Evolutionary conservation across 75 land plant genomes (phyloP).

Genomic region (Cupressus sempervirens): DNA sequence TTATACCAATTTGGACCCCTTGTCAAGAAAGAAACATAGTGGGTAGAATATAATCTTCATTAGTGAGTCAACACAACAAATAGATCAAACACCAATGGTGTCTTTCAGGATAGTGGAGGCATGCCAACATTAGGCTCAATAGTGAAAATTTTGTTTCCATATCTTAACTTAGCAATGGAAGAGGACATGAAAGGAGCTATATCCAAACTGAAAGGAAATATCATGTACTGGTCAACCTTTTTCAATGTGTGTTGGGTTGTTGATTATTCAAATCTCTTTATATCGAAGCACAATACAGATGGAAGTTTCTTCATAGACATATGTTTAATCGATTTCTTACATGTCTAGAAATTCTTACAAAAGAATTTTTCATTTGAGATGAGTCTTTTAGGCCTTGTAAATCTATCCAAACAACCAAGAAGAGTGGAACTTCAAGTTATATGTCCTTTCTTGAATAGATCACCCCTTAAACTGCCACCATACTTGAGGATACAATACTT

Average conservation of each 20-base stretch:
- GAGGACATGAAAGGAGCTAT: slow-evolving; percentile 85
- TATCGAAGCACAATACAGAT: slow-evolving; percentile 81
- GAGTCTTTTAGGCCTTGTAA: slow-evolving; percentile 78
- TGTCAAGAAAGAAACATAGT: slow-evolving; percentile 77
- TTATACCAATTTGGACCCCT: slow-evolving; percentile 77
- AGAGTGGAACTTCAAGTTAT: slow-evolving; percentile 47
- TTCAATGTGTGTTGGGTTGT: slow-evolving; percentile 48
- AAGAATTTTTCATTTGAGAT: slow-evolving; percentile 75
- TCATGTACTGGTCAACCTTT: slow-evolving; percentile 80
- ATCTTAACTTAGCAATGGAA: slow-evolving; percentile 61
- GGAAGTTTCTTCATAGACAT: slow-evolving; percentile 89
- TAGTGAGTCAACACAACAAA: slow-evolving; percentile 87
- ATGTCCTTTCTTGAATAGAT: slow-evolving; percentile 14
- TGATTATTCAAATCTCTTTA: slow-evolving; percentile 91
- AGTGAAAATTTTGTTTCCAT: slow-evolving; percentile 71
- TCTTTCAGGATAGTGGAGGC: slow-evolving; percentile 19
- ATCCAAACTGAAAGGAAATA: slow-evolving; percentile 78
- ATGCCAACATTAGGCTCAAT: slow-evolving; percentile 37
- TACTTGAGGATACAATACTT: slow-evolving; percentile 7
- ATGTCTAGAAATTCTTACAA: slow-evolving; percentile 68
- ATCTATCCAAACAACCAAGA: slow-evolving; percentile 77
- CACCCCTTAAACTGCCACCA: slow-evolving; percentile 14
- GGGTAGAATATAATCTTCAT: slow-evolving; percentile 79
- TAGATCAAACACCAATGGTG: slow-evolving; percentile 72
- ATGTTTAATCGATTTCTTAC: slow-evolving; percentile 83